Conservation (phyloP, 1,284 basidiomycete genomes). For the Cystobasidium slooffiae region DNA sequence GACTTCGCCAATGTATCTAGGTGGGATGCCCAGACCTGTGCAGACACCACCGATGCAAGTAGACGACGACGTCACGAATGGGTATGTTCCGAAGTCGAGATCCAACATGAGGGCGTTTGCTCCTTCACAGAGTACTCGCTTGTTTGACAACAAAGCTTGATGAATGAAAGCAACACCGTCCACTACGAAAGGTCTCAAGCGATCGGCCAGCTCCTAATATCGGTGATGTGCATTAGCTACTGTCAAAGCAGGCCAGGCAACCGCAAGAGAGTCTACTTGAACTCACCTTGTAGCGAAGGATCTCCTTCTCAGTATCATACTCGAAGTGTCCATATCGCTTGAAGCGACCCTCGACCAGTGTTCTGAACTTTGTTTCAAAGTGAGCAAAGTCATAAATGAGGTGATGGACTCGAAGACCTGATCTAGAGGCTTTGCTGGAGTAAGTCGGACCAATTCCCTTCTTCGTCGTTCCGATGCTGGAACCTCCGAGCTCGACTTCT, state of each 20-base stretch:
- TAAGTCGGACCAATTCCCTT: conserved; percentile 98
- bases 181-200: conserved; percentile 83
- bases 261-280: neutral
- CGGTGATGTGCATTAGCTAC: neutral
- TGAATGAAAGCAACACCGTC: conserved; percentile 87
- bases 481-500: conserved; percentile 93
- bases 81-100: conserved; percentile 96
- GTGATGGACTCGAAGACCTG: conserved; percentile 93
- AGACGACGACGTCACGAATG: conserved; percentile 91
- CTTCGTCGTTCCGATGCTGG: conserved; percentile 95
- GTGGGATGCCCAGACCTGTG: conserved; percentile 93
- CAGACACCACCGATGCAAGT: conserved; percentile 93
- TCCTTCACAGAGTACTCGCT: conserved; percentile 89
- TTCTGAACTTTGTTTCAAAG: conserved; percentile 91
- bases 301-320: conserved; percentile 97
- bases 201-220: conserved; percentile 74
- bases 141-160: conserved; percentile 70
- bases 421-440: conserved; percentile 94
- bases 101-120: conserved; percentile 99
- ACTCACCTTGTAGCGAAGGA: conserved; percentile 80
- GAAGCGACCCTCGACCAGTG: conserved; percentile 92
- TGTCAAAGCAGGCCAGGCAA: neutral
- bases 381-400: conserved; percentile 69
- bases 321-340: conserved; percentile 98
- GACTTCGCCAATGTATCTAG: conserved; percentile 77